Evolutionary conservation across 257 asterid species (phyloP).

Genomic region (Gardenia jasminoides): DNA sequence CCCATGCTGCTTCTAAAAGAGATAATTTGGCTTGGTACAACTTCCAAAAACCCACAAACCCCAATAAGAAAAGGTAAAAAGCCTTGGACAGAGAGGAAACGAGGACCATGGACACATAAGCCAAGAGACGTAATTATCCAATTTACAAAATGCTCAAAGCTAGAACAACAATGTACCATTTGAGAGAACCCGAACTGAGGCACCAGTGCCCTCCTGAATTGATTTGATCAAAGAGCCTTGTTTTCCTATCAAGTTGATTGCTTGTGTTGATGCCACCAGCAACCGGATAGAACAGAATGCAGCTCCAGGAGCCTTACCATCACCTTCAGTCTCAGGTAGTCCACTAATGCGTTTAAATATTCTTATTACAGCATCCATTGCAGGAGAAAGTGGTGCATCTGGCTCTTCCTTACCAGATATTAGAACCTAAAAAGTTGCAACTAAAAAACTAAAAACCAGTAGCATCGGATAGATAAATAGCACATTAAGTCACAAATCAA

Average conservation of each 20-base stretch:
- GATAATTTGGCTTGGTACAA: background rate
- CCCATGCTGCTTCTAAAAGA: background rate
- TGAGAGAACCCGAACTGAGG: slow-evolving; percentile 60
- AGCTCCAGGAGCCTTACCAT: slow-evolving; percentile 30
- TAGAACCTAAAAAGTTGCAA: slow-evolving; percentile 51
- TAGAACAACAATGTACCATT: slow-evolving; percentile 38
- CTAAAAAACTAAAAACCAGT: background rate
- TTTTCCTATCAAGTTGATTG: slow-evolving; percentile 71
- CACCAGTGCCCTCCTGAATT: slow-evolving; percentile 70
- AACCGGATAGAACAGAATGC: slow-evolving; percentile 59
- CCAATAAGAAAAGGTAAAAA: background rate
- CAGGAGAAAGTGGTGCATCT: slow-evolving; percentile 61
- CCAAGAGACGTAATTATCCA: background rate
- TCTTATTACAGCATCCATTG: slow-evolving; percentile 72
- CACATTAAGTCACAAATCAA: background rate
- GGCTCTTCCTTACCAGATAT: slow-evolving; percentile 82
- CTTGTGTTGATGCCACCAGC: slow-evolving; percentile 75
- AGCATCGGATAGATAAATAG: background rate
- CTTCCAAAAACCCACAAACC: background rate
- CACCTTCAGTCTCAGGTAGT: slow-evolving; percentile 44
- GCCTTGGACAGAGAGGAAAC: background rate
- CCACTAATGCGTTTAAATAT: slow-evolving; percentile 65
- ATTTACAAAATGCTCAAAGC: background rate
- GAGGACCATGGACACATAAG: background rate
- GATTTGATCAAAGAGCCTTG: slow-evolving; percentile 72